phyloP scores from a whole-genome alignment of 2,329 filamentous ascomycete genomes.

The Talaromyces sp. region DNA sequence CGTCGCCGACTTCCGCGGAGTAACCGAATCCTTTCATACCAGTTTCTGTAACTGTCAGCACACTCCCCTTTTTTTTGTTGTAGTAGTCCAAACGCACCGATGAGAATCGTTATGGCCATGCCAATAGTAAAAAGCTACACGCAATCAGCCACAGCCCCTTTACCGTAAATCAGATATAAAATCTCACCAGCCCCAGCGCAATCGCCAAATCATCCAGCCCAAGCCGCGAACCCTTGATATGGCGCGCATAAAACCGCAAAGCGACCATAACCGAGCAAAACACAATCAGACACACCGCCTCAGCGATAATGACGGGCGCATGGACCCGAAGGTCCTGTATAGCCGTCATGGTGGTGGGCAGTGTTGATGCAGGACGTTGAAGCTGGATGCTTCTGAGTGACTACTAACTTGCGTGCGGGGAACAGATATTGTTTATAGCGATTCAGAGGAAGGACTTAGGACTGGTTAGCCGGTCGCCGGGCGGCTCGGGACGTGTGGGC shows the following conservation, averaged over 20 bases:
- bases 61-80: neutral
- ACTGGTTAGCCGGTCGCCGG: too few species aligned
- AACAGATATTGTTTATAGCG: too few species aligned
- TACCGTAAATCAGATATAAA: too few species aligned
- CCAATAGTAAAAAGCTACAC: neutral
- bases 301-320: neutral
- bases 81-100: neutral
- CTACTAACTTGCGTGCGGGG: too few species aligned
- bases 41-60: neutral
- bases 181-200: neutral
- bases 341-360: neutral
- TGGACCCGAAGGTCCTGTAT: neutral
- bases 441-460: too few species aligned
- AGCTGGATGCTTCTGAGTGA: too few species aligned
- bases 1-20: neutral
- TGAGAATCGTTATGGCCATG: conserved; percentile 1
- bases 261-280: neutral
- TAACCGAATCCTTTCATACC: neutral
- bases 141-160: neutral
- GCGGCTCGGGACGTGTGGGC: too few species aligned
- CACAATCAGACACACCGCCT: neutral
- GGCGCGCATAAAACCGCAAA: neutral
- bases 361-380: too few species aligned
- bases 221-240: neutral
- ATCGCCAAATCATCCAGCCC: neutral